A percentile compares a stretch with the other conserved stretches of the same genome.
Evolutionary conservation across 2,329 filamentous ascomycete genomes (phyloP).

Genomic region (Lecanicillium sp.): DNA sequence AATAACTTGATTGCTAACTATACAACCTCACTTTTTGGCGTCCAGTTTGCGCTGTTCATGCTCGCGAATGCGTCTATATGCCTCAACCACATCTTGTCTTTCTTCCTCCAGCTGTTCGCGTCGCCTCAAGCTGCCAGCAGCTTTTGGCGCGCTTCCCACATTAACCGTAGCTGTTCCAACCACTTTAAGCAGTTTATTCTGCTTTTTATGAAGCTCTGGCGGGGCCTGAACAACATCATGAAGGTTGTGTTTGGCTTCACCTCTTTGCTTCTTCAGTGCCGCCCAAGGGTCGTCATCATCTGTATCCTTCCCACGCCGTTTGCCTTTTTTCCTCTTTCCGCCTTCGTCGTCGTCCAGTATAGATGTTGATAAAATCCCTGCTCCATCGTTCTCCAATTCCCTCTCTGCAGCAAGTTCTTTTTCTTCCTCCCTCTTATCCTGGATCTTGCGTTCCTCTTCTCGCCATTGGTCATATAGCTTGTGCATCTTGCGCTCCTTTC

Average conservation of each 20-base stretch:
- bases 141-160: conserved; percentile 32
- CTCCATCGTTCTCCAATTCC: conserved; percentile 54
- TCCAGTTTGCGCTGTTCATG: conserved; percentile 31
- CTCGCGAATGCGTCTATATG: conserved; percentile 33
- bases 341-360: conserved; percentile 36
- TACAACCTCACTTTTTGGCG: not conserved
- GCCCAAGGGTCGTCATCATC: conserved; percentile 71
- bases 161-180: conserved; percentile 28
- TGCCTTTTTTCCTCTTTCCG: conserved; percentile 28
- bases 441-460: conserved; percentile 57
- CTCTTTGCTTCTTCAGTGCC: conserved; percentile 61
- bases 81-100: conserved; percentile 31
- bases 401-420: conserved; percentile 57
- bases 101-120: conserved; percentile 33
- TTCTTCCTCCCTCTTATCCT: conserved; percentile 60
- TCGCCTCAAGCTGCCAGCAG: conserved; percentile 33
- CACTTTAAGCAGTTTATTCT: conserved; percentile 28
- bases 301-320: conserved; percentile 42
- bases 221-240: conserved; percentile 67
- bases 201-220: conserved; percentile 57
- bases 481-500: conserved; percentile 78
- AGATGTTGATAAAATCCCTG: conserved; percentile 42
- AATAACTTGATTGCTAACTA: no score
- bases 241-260: conserved; percentile 39
- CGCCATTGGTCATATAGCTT: conserved; percentile 75